Conservation (phyloP, 2,329 filamentous ascomycete species). For the Xylariales sp. region DNA sequence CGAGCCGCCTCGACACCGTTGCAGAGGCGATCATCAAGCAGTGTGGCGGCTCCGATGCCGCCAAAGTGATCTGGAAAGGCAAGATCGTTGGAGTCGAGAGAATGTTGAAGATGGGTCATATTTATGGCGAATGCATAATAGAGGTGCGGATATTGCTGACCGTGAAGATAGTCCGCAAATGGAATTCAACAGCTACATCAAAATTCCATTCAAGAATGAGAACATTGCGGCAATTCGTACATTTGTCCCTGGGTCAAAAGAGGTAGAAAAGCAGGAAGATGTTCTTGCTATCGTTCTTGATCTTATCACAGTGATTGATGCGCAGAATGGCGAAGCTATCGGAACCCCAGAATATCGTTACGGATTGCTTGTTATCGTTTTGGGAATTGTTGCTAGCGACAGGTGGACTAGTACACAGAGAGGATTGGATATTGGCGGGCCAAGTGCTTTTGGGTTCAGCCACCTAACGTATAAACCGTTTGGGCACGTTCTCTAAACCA, state of each 20-base stretch:
- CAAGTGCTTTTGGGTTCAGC: slow-evolving; percentile 41
- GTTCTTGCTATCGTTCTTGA: slow-evolving; percentile 53
- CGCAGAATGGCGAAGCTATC: slow-evolving; percentile 51
- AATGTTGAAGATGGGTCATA: slow-evolving; percentile 50
- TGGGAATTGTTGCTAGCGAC: slow-evolving; percentile 41
- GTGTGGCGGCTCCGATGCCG: slow-evolving; percentile 48
- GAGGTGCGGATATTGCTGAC: slow-evolving; percentile 36
- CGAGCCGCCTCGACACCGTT: slow-evolving; percentile 47
- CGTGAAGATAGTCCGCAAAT: slow-evolving; percentile 13
- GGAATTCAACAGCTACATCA: slow-evolving; percentile 43
- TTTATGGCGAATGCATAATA: slow-evolving; percentile 56
- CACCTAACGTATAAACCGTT: slow-evolving; percentile 43
- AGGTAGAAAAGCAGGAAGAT: slow-evolving; percentile 28
- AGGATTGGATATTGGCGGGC: slow-evolving; percentile 46
- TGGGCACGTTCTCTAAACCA: slow-evolving; percentile 44
- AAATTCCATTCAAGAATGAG: slow-evolving; percentile 71
- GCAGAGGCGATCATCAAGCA: slow-evolving; percentile 56
- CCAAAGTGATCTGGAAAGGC: slow-evolving; percentile 56
- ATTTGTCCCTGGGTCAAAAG: slow-evolving; percentile 20
- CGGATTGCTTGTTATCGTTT: slow-evolving; percentile 44
- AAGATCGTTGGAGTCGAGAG: slow-evolving; percentile 60
- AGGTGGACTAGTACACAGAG: slow-evolving; percentile 41
- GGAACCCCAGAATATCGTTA: slow-evolving; percentile 55
- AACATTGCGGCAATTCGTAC: slow-evolving; percentile 55
- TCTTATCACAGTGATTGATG: slow-evolving; percentile 51